Conservation (phyloP, 768 basidiomycete genomes). For the Pholiota molesta region DNA sequence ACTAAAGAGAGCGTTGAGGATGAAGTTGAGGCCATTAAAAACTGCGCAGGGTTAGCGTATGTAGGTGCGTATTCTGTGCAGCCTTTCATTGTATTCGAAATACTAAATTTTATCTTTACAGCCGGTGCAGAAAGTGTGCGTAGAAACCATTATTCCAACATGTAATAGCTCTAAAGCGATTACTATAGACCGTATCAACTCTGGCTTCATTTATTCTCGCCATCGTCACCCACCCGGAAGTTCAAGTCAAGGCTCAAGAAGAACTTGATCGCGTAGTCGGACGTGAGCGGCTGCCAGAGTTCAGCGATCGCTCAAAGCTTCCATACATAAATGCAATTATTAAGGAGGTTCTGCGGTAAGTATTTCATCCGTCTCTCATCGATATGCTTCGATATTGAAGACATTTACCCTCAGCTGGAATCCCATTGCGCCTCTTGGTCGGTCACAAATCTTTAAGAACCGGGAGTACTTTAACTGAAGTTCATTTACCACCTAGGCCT, state of each 20-base stretch:
- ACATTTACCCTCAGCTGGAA: constrained; percentile 31
- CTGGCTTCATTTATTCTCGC: constrained; percentile 27
- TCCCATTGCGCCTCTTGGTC: constrained; percentile 19
- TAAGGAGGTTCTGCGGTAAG: constrained; percentile 21
- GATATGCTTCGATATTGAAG: constrained; percentile 27
- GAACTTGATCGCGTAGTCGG: constrained; percentile 30
- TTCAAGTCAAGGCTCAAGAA: constrained; percentile 29
- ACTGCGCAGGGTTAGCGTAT: constrained; percentile 25
- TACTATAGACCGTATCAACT: constrained; percentile 23
- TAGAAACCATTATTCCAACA: background rate
- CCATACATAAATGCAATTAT: constrained; percentile 25
- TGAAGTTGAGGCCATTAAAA: constrained; percentile 21
- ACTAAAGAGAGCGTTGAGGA: constrained; percentile 16
- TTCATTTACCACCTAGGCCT: constrained; percentile 28
- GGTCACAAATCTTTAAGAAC: background rate
- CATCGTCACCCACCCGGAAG: constrained; percentile 26
- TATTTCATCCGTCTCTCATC: background rate
- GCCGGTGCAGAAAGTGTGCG: constrained; percentile 28
- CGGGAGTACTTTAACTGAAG: background rate
- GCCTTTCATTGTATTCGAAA: background rate
- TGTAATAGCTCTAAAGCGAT: too few relatives aligned
- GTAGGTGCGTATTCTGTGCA: constrained; percentile 21
- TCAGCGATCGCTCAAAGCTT: constrained; percentile 25
- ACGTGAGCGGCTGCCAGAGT: constrained; percentile 26
- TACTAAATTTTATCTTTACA: background rate